A percentile compares a stretch with the other conserved stretches of the same genome.
Conservation (phyloP, 2,329 filamentous ascomycete genomes). For the Cladorrhinum sp. region DNA sequence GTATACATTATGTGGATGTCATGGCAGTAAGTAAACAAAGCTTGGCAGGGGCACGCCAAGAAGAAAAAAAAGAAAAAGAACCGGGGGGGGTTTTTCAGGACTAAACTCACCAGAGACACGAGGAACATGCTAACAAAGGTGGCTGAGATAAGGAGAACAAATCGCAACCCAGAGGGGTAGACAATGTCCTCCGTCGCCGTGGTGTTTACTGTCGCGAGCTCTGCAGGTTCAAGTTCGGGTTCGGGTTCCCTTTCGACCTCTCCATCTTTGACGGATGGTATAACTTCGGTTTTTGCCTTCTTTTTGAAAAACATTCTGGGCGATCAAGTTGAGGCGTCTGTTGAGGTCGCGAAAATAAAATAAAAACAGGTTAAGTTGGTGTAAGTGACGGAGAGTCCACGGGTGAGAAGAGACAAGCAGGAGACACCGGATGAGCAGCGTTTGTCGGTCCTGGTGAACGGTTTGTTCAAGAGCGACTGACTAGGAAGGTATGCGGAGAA, state of each 20-base stretch:
- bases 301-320: background rate
- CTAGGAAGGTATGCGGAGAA: too few relatives aligned
- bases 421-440: background rate
- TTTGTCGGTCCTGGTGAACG: background rate
- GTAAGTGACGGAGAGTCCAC: too few relatives aligned
- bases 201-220: background rate
- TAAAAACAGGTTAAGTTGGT: background rate
- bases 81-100: background rate
- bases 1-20: slow-evolving; percentile 13
- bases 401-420: background rate
- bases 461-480: background rate
- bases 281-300: background rate
- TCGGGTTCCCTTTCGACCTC: background rate
- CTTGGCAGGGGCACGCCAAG: background rate
- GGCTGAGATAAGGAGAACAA: background rate
- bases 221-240: background rate
- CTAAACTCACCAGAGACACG: slow-evolving; percentile 19
- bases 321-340: too few relatives aligned
- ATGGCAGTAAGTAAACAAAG: background rate
- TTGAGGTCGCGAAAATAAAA: too few relatives aligned
- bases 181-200: background rate
- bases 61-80: background rate
- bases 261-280: background rate
- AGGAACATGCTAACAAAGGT: slow-evolving; percentile 20
- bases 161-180: background rate